phyloP scores from a whole-genome alignment of 1,284 basidiomycete genomes.

The Amylostereum areolatum region DNA sequence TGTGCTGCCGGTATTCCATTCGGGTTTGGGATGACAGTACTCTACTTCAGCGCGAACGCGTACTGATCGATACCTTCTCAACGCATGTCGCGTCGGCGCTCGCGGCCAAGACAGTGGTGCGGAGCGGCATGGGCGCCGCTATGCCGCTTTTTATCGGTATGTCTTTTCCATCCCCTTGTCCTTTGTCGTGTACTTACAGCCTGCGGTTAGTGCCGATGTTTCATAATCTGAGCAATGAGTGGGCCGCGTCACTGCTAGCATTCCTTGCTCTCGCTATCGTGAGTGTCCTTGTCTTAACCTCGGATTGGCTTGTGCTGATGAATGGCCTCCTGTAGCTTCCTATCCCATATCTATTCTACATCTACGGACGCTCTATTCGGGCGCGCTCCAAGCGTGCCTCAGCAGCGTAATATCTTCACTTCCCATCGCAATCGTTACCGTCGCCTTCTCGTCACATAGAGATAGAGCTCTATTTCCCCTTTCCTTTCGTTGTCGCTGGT shows the following conservation, averaged over 20 bases:
- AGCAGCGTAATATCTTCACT: background rate
- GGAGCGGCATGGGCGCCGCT: slow-evolving; percentile 40
- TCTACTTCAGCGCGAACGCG: slow-evolving; percentile 29
- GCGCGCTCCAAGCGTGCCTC: slow-evolving; percentile 17
- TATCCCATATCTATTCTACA: slow-evolving; percentile 40
- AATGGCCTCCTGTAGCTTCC: slow-evolving; percentile 17
- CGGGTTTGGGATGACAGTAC: slow-evolving; percentile 38
- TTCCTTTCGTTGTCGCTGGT: no score
- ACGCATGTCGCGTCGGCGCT: slow-evolving; percentile 26
- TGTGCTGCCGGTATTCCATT: slow-evolving; percentile 38
- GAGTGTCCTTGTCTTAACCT: slow-evolving; percentile 3
- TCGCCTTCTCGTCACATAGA: no score
- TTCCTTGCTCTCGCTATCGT: slow-evolving; percentile 35
- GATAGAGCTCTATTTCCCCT: no score
- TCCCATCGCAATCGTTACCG: background rate
- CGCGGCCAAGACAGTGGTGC: slow-evolving; percentile 33
- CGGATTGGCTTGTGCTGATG: background rate
- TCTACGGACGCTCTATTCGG: slow-evolving; percentile 15
- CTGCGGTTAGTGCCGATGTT: slow-evolving; percentile 33
- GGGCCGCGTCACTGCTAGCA: slow-evolving; percentile 38
- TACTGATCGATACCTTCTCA: slow-evolving; percentile 44
- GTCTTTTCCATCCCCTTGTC: slow-evolving; percentile 4
- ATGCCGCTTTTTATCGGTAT: slow-evolving; percentile 36
- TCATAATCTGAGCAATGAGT: slow-evolving; percentile 42
- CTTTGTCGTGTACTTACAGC: background rate